These are phyloP conservation scores for Saturnispora galanensis DNA, from an alignment of 805 yeast genomes.

Conservation along the genomic window DNA sequence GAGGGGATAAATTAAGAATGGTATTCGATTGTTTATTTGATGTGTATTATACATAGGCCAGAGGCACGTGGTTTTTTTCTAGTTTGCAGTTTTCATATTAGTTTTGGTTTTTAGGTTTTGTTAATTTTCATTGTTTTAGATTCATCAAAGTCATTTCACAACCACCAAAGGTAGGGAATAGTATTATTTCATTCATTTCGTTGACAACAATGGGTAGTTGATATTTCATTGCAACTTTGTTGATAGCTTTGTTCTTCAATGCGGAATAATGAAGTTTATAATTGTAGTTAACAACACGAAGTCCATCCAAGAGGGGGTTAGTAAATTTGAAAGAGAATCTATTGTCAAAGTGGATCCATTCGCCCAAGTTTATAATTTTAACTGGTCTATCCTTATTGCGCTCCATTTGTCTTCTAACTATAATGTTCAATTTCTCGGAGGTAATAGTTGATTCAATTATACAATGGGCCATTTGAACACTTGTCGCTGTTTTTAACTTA, in stretches of 20 bases:
- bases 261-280: constrained; percentile 1
- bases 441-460: not conserved
- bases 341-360: constrained; percentile 4
- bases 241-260: constrained; percentile 1
- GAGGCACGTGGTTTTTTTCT: too few relatives aligned
- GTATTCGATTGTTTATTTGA: not conserved
- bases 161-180: constrained; percentile 4
- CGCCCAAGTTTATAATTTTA: not conserved
- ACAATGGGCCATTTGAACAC: not conserved
- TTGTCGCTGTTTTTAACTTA: not conserved
- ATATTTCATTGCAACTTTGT: constrained; percentile 2
- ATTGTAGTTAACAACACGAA: constrained; percentile 2
- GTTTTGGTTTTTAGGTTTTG: not conserved
- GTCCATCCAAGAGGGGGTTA: not conserved
- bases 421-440: not conserved
- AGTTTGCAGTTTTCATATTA: not conserved
- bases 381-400: not conserved
- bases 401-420: constrained; percentile 2
- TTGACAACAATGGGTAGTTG: constrained; percentile 4
- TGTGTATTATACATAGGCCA: not conserved
- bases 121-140: not conserved
- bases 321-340: constrained; percentile 2
- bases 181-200: not conserved
- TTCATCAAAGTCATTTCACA: not conserved
- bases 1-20: constrained; percentile 30